phyloP scores from a whole-genome alignment of 495 filamentous ascomycete genomes.

The Tuber indicum region DNA sequence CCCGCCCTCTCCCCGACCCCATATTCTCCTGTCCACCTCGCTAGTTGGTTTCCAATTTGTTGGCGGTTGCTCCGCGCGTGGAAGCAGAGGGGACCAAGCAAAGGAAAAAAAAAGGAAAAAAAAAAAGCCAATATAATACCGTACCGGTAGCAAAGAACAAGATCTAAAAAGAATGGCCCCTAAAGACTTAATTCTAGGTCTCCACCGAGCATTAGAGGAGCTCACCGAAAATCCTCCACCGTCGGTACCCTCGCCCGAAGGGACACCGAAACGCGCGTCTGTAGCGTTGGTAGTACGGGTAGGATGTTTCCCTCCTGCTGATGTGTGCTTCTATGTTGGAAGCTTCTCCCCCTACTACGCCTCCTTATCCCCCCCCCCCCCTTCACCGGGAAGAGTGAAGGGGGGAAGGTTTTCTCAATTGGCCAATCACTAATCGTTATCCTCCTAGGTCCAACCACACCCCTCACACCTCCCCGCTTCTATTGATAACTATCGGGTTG shows the following conservation, averaged over 20 bases:
- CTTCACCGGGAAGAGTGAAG: background rate
- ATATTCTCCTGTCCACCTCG: background rate
- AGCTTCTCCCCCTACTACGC: constrained; percentile 55
- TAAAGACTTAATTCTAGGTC: constrained; percentile 39
- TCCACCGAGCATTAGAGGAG: constrained; percentile 48
- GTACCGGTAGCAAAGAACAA: background rate
- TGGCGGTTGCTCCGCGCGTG: background rate
- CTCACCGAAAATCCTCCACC: constrained; percentile 55
- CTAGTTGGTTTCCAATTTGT: background rate
- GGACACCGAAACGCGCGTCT: constrained; percentile 61
- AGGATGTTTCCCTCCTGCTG: constrained; percentile 38
- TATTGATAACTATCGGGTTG: constrained; percentile 39
- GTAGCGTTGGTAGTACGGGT: constrained; percentile 67
- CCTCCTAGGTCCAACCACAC: constrained; percentile 39
- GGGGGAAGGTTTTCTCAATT: constrained; percentile 16
- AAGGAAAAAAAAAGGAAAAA: background rate
- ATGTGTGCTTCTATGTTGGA: constrained; percentile 24
- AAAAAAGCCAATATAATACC: background rate
- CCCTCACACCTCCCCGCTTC: constrained; percentile 39
- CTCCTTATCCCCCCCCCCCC: constrained; percentile 38
- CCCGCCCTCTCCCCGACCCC: background rate
- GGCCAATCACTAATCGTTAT: constrained; percentile 36
- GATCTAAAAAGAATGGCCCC: background rate
- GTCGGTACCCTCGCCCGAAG: constrained; percentile 57
- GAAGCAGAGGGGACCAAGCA: background rate